These are phyloP conservation scores for Porogramme epimiltina DNA, from an alignment of 1,284 basidiomycete species.

Conservation along the genomic window DNA sequence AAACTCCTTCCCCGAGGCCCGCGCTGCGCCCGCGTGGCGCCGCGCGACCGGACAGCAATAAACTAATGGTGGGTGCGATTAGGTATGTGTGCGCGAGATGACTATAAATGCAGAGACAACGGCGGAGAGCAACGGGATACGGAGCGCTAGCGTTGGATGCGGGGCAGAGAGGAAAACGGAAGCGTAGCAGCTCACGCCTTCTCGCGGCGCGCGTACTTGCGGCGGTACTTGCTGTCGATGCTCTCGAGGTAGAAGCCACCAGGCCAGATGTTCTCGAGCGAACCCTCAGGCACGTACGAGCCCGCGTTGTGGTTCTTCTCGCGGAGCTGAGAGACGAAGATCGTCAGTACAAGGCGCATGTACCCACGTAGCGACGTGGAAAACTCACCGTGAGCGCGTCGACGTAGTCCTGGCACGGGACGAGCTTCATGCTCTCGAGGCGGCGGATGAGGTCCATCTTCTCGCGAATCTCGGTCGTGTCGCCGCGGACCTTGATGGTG, in stretches of 20 bases:
- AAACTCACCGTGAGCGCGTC: conserved; percentile 67
- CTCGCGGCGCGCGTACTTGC: conserved; percentile 67
- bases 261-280: conserved; percentile 91
- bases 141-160: too few species aligned
- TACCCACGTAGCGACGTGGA: background rate
- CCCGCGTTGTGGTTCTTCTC: conserved; percentile 97
- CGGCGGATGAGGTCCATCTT: conserved; percentile 82
- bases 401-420: conserved; percentile 87
- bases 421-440: conserved; percentile 86
- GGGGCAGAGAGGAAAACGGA: background rate
- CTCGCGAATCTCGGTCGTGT: conserved; percentile 77
- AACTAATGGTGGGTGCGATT: background rate
- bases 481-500: conserved; percentile 83
- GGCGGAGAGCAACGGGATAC: background rate
- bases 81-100: background rate
- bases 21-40: background rate
- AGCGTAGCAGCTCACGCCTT: conserved; percentile 22
- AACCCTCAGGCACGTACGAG: conserved; percentile 85
- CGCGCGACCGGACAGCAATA: background rate
- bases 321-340: conserved; percentile 60
- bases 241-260: conserved; percentile 93
- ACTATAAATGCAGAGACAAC: background rate
- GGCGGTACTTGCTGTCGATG: conserved; percentile 91
- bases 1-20: background rate
- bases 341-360: background rate